Evolutionary conservation across 345 rosid genomes (phyloP).

Genomic region (Alliaria petiolata): DNA sequence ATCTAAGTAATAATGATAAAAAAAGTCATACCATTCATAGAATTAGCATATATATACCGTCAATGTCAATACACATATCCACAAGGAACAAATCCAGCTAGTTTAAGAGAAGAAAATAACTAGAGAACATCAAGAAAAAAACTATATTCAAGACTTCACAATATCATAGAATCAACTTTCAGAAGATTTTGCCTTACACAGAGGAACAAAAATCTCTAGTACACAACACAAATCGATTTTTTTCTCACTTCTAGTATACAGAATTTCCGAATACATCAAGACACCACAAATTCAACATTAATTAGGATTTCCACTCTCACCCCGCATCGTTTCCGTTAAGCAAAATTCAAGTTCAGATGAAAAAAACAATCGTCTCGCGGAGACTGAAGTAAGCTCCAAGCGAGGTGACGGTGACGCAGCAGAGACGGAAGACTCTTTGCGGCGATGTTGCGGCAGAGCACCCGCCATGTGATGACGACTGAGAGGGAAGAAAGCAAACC

Average conservation of each 20-base stretch:
- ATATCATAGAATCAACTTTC: not conserved
- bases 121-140: not conserved
- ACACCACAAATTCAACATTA: not conserved
- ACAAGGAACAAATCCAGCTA: not conserved
- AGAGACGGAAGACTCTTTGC: not conserved
- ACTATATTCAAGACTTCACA: not conserved
- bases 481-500: conserved; percentile 1
- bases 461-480: not conserved
- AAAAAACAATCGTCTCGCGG: too few relatives aligned
- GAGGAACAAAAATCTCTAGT: not conserved
- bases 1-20: not conserved
- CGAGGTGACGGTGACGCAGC: not conserved
- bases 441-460: conserved; percentile 12
- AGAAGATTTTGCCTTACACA: not conserved
- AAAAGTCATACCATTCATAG: not conserved
- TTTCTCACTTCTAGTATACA: not conserved
- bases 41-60: not conserved
- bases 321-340: not conserved
- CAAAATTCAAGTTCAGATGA: not conserved
- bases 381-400: not conserved
- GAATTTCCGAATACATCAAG: not conserved
- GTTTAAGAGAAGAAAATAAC: not conserved
- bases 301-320: not conserved
- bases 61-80: not conserved
- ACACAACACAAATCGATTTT: not conserved